Evolutionary conservation across 768 basidiomycete species (phyloP).

Genomic region (Russula lepida): DNA sequence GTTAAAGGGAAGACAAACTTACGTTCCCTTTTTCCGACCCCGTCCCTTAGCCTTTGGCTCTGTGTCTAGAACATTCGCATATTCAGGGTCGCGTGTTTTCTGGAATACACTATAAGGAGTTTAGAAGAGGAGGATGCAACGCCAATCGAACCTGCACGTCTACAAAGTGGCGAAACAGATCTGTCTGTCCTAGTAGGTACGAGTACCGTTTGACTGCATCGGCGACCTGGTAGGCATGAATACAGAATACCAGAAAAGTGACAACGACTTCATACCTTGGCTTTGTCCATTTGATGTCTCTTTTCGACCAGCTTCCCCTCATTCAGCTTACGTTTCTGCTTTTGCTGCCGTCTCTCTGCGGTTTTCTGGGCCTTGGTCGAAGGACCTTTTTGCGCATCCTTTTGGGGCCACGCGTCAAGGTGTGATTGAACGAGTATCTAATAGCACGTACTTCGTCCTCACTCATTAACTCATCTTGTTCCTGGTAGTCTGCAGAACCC

Average conservation of each 20-base stretch:
- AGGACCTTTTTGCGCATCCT: constrained; percentile 34
- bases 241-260: background rate
- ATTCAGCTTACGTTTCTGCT: constrained; percentile 53
- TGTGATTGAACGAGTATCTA: constrained; percentile 19
- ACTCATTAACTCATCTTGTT: constrained; percentile 54
- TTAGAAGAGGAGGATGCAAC: too few species aligned
- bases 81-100: constrained; percentile 88
- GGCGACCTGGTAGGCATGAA: constrained; percentile 46
- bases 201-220: constrained; percentile 96
- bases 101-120: background rate
- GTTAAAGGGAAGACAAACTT: constrained; percentile 23
- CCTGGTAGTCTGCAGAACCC: constrained; percentile 39
- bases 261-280: constrained; percentile 46
- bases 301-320: constrained; percentile 63
- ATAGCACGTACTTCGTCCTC: constrained; percentile 31
- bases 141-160: constrained; percentile 71
- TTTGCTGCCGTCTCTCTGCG: constrained; percentile 36
- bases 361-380: constrained; percentile 32
- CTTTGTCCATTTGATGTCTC: constrained; percentile 81
- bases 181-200: constrained; percentile 96
- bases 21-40: constrained; percentile 77
- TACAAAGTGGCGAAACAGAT: constrained; percentile 96
- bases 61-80: constrained; percentile 80
- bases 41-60: constrained; percentile 81
- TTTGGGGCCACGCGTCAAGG: constrained; percentile 28